These are phyloP conservation scores for Monascus purpureus DNA, from an alignment of 495 filamentous ascomycete species.

Conservation along the genomic window DNA sequence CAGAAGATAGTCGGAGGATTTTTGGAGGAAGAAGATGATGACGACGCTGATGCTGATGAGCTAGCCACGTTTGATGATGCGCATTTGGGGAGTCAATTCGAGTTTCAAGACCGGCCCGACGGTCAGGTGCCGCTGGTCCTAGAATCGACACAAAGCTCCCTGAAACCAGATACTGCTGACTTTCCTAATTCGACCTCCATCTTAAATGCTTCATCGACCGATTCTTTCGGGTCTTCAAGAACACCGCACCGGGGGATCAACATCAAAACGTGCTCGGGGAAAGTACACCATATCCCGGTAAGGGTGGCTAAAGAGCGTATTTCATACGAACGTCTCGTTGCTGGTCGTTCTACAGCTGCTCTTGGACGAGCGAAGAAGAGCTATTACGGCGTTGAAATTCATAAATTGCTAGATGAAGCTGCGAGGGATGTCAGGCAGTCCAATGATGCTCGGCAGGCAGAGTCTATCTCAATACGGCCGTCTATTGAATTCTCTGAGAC, in stretches of 20 bases:
- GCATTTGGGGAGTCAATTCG: conserved; percentile 23
- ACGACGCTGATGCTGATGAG: conserved; percentile 16
- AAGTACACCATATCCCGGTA: conserved; percentile 37
- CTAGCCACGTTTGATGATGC: conserved; percentile 18
- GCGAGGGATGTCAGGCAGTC: conserved; percentile 32
- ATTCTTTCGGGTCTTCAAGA: conserved; percentile 5
- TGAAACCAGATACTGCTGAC: too few relatives aligned
- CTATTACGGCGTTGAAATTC: conserved; percentile 88
- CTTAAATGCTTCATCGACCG: neutral
- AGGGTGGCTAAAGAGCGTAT: conserved; percentile 32
- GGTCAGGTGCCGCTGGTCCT: conserved; percentile 5
- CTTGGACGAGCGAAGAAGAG: conserved; percentile 62
- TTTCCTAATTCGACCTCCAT: neutral
- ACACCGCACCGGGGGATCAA: conserved; percentile 18
- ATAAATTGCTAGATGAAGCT: conserved; percentile 57
- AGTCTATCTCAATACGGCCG: conserved; percentile 11
- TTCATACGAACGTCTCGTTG: conserved; percentile 56
- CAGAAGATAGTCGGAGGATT: conserved; percentile 34
- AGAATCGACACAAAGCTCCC: conserved; percentile 3
- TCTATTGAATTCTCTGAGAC: conserved; percentile 27
- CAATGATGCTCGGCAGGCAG: conserved; percentile 11
- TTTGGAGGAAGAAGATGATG: conserved; percentile 24
- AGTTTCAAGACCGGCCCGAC: conserved; percentile 19
- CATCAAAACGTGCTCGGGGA: conserved; percentile 55
- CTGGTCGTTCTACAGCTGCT: conserved; percentile 50